Evolutionary conservation across 805 yeast genomes (phyloP).

Genomic region (Lipomyces anomalus): DNA sequence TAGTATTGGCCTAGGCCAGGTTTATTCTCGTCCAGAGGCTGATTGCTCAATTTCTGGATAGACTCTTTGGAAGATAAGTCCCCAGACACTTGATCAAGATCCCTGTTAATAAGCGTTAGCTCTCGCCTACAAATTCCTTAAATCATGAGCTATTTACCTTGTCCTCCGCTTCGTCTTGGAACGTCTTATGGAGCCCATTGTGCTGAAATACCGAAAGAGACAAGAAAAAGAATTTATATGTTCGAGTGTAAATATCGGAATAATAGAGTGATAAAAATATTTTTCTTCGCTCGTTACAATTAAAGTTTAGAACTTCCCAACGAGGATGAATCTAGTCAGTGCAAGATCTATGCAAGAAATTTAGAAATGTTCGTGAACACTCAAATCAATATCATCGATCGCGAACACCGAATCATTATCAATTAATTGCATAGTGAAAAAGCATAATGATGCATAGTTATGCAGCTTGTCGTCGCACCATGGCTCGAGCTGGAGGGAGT

Average conservation of each 20-base stretch:
- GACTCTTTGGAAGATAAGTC: constrained; percentile 64
- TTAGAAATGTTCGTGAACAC: too few relatives aligned
- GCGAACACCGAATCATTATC: too few relatives aligned
- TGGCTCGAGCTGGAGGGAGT: too few relatives aligned
- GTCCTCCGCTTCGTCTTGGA: constrained; percentile 27
- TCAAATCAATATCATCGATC: too few relatives aligned
- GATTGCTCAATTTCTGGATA: constrained; percentile 65
- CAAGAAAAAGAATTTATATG: constrained; percentile 1
- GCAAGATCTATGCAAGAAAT: too few relatives aligned
- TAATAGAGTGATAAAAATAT: too few relatives aligned
- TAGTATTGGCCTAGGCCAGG: constrained; percentile 94
- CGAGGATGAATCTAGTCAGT: too few relatives aligned
- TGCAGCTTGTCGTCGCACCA: too few relatives aligned
- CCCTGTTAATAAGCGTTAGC: constrained; percentile 41
- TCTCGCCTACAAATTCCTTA: not conserved
- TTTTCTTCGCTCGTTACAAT: too few relatives aligned
- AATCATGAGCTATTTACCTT: constrained; percentile 13
- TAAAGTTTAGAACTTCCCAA: too few relatives aligned
- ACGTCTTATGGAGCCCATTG: constrained; percentile 24
- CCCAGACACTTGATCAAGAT: constrained; percentile 69
- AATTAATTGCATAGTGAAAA: too few relatives aligned
- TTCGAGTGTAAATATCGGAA: not conserved
- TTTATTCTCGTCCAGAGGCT: constrained; percentile 40
- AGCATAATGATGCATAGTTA: too few relatives aligned
- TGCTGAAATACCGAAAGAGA: not conserved